Conservation (phyloP, 2,329 filamentous ascomycete genomes). For the Drechslerella stenobrocha region DNA sequence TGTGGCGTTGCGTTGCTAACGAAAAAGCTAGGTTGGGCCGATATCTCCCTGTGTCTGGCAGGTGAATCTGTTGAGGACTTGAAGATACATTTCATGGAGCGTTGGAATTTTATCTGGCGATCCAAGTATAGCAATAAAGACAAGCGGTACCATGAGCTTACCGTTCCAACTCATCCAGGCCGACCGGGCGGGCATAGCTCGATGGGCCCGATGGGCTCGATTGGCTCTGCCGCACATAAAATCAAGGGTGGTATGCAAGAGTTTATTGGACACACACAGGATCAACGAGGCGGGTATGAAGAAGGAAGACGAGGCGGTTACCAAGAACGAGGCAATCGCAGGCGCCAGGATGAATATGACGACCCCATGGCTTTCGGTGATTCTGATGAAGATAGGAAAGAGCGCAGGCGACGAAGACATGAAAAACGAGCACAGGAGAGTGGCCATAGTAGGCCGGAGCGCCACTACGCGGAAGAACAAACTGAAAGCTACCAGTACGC, state of each 20-base stretch:
- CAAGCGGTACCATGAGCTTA: conserved; percentile 12
- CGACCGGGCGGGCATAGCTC: too few species aligned
- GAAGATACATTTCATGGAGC: conserved; percentile 74
- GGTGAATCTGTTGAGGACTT: conserved; percentile 77
- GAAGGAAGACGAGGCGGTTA: conserved; percentile 3
- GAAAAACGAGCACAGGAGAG: background rate
- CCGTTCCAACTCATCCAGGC: conserved; percentile 22
- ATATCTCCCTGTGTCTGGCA: conserved; percentile 74
- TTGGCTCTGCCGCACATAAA: conserved; percentile 20
- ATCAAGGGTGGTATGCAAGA: conserved; percentile 31
- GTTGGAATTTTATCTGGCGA: conserved; percentile 87
- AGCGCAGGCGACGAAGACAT: background rate
- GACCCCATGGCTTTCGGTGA: conserved; percentile 3
- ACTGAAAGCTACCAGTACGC: conserved; percentile 7
- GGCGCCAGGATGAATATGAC: conserved; percentile 8
- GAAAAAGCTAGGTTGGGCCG: conserved; percentile 68
- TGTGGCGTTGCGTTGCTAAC: background rate
- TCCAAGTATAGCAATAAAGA: conserved; percentile 62
- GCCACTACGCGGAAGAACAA: conserved; percentile 22
- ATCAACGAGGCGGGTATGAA: background rate
- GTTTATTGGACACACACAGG: conserved; percentile 14
- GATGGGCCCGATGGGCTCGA: too few species aligned
- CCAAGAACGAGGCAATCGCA: conserved; percentile 9
- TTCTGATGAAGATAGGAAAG: conserved; percentile 11
- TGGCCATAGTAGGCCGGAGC: conserved; percentile 6